These are phyloP conservation scores for Fusarium duplospermum DNA, from an alignment of 2,329 filamentous ascomycete genomes.

Conservation along the genomic window DNA sequence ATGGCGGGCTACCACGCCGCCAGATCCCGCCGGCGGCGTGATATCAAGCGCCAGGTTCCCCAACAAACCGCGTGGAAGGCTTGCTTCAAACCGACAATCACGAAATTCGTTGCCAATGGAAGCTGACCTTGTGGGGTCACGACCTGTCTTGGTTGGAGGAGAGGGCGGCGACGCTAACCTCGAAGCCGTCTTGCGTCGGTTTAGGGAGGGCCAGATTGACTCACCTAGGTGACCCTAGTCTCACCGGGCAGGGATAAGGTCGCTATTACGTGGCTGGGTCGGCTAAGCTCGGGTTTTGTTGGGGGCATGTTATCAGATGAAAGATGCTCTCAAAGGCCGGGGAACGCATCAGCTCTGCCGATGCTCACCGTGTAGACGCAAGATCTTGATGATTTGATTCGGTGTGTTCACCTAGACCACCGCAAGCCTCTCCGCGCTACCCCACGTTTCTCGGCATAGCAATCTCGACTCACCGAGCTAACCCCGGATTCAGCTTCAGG, in stretches of 20 bases:
- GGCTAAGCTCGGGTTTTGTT: constrained; percentile 34
- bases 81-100: constrained; percentile 18
- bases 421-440: constrained; percentile 8
- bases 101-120: constrained; percentile 27
- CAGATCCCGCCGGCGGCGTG: constrained; percentile 1
- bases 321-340: not conserved
- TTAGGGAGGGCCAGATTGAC: constrained; percentile 23
- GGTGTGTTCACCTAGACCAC: not conserved
- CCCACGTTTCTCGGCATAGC: constrained; percentile 18
- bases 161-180: constrained; percentile 27
- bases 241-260: not conserved
- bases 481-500: constrained; percentile 36
- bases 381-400: not conserved
- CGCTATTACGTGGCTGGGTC: constrained; percentile 22
- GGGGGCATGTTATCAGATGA: constrained; percentile 1
- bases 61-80: constrained; percentile 25
- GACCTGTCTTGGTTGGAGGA: constrained; percentile 12
- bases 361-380: not conserved
- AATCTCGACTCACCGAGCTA: constrained; percentile 30
- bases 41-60: constrained; percentile 5
- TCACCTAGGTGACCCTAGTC: constrained; percentile 31
- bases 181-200: constrained; percentile 27
- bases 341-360: not conserved
- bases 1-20: constrained; percentile 8
- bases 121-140: constrained; percentile 24